phyloP scores from a whole-genome alignment of 257 asterid genomes.

The Solanum piurae region DNA sequence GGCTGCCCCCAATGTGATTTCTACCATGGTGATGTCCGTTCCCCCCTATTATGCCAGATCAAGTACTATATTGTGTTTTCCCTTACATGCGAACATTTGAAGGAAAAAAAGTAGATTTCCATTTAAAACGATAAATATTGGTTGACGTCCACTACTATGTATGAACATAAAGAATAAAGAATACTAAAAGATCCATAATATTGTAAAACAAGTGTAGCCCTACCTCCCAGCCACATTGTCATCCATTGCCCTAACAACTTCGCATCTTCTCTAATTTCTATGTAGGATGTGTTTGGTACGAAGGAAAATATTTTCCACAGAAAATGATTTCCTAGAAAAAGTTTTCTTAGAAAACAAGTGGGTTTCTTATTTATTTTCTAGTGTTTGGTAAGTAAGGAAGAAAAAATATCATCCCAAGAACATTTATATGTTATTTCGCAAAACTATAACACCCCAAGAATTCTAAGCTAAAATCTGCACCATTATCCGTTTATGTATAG shows the following conservation, averaged over 20 bases:
- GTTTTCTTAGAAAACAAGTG: neutral
- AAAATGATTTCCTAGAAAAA: no score
- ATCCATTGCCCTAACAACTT: neutral
- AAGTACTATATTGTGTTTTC: neutral
- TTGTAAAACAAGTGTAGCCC: neutral
- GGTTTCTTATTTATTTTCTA: neutral
- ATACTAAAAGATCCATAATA: neutral
- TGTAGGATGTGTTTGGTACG: neutral
- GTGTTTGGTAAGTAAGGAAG: neutral
- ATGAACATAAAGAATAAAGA: neutral
- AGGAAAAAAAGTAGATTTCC: neutral
- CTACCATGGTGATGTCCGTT: neutral
- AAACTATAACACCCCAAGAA: neutral
- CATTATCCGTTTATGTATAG: neutral
- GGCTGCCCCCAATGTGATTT: neutral
- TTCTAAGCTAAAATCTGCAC: neutral
- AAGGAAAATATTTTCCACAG: neutral
- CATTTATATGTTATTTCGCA: neutral
- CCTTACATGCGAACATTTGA: neutral
- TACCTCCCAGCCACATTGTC: neutral
- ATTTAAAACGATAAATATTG: neutral
- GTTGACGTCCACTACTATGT: neutral
- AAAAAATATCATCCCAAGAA: neutral
- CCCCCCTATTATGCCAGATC: neutral
- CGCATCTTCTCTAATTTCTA: neutral